Conservation (phyloP, 2,329 filamentous ascomycete genomes). For the Xylaria sp. region DNA sequence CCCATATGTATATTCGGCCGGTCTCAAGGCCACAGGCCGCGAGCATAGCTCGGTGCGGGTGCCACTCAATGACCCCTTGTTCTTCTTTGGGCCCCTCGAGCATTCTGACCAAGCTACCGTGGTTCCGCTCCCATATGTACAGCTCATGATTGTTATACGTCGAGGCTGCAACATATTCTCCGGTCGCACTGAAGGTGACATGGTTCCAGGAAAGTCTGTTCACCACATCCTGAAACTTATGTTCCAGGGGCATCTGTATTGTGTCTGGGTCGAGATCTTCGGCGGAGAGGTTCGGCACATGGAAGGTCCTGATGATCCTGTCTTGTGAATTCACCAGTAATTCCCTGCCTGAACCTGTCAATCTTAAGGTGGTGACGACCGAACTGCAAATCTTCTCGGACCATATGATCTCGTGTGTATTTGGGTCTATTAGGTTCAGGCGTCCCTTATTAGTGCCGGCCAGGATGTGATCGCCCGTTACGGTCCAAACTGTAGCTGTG, state of each 20-base stretch:
- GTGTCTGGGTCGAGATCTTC: slow-evolving; percentile 82
- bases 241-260: slow-evolving; percentile 89
- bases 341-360: slow-evolving; percentile 86
- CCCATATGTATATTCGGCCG: slow-evolving; percentile 95
- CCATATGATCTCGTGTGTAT: slow-evolving; percentile 84
- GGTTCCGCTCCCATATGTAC: slow-evolving; percentile 96
- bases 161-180: slow-evolving; percentile 95
- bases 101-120: slow-evolving; percentile 95
- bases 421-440: slow-evolving; percentile 92
- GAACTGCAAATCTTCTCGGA: slow-evolving; percentile 89
- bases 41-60: slow-evolving; percentile 86
- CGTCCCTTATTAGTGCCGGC: slow-evolving; percentile 95
- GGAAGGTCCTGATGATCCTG: slow-evolving; percentile 91
- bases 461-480: slow-evolving; percentile 86
- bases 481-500: slow-evolving; percentile 89
- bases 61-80: slow-evolving; percentile 96
- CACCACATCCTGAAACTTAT: slow-evolving; percentile 98
- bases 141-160: slow-evolving; percentile 99
- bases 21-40: slow-evolving; percentile 93
- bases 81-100: slow-evolving; percentile 97
- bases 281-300: slow-evolving; percentile 80
- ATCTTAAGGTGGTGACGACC: slow-evolving; percentile 86
- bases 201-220: slow-evolving; percentile 97
- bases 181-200: slow-evolving; percentile 91
- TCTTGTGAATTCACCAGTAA: slow-evolving; percentile 94